These are phyloP conservation scores for Metschnikowia shivogae DNA, from an alignment of 805 yeast genomes.

Conservation along the genomic window DNA sequence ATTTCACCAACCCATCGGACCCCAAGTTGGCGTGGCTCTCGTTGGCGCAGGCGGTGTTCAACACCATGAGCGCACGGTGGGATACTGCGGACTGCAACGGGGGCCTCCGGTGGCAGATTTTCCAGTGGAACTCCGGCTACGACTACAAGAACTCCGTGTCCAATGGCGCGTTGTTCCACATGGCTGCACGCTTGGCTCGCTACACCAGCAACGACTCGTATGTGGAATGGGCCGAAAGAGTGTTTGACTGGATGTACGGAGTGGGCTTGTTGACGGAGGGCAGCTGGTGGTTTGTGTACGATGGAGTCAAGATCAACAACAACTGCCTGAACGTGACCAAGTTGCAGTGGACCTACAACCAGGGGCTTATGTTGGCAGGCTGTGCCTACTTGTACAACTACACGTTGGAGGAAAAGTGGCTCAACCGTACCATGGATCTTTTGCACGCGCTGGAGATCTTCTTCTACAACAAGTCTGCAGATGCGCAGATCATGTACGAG, in stretches of 20 bases:
- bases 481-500: slow-evolving; percentile 60
- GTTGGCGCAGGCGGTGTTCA: slow-evolving; percentile 84
- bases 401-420: slow-evolving; percentile 68
- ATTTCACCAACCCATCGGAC: slow-evolving; percentile 66
- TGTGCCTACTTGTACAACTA: slow-evolving; percentile 74
- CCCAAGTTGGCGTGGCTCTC: slow-evolving; percentile 67
- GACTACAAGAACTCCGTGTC: slow-evolving; percentile 88
- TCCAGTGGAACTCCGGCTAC: slow-evolving; percentile 90
- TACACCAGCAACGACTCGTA: slow-evolving; percentile 74
- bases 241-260: slow-evolving; percentile 76
- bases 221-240: slow-evolving; percentile 65
- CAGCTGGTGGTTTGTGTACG: slow-evolving; percentile 57
- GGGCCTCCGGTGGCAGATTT: slow-evolving; percentile 96
- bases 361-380: slow-evolving; percentile 75
- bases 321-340: slow-evolving; percentile 61
- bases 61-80: slow-evolving; percentile 90
- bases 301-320: slow-evolving; percentile 58
- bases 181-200: slow-evolving; percentile 83
- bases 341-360: slow-evolving; percentile 83
- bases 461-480: slow-evolving; percentile 39
- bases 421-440: slow-evolving; percentile 51
- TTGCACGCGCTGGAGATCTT: slow-evolving; percentile 54
- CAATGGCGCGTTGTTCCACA: slow-evolving; percentile 85
- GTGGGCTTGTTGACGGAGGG: slow-evolving; percentile 40
- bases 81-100: slow-evolving; percentile 71